phyloP scores from a whole-genome alignment of 805 yeast genomes.

The Tetrapisispora iriomotensis region DNA sequence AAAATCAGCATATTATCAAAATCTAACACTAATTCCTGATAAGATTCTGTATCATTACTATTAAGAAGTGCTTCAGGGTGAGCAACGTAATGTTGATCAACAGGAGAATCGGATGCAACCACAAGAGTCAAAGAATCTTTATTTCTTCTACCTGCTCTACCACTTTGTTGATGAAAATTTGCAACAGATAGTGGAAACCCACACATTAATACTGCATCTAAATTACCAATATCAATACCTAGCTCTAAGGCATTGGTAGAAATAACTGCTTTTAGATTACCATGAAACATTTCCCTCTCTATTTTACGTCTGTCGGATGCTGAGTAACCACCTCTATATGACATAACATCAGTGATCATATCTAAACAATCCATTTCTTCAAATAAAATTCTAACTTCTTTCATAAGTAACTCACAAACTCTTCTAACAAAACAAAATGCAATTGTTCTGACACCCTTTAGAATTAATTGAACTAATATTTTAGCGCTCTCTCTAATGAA shows the following conservation, averaged over 20 bases:
- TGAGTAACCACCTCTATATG: slow-evolving; percentile 92
- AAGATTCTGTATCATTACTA: slow-evolving; percentile 40
- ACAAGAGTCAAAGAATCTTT: slow-evolving; percentile 77
- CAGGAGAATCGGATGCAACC: slow-evolving; percentile 74
- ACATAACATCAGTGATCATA: slow-evolving; percentile 60
- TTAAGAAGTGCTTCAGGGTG: slow-evolving; percentile 32
- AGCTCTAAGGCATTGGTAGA: slow-evolving; percentile 94
- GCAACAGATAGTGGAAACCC: slow-evolving; percentile 88
- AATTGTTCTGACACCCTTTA: slow-evolving; percentile 63
- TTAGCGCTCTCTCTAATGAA: slow-evolving; percentile 71
- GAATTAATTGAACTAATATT: slow-evolving; percentile 54
- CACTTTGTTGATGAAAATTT: slow-evolving; percentile 90
- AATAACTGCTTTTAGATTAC: slow-evolving; percentile 73
- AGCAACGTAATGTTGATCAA: slow-evolving; percentile 73
- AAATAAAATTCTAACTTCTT: slow-evolving; percentile 57
- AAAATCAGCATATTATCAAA: slow-evolving; percentile 52
- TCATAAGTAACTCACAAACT: slow-evolving; percentile 80
- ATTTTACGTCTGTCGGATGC: slow-evolving; percentile 77
- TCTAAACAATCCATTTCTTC: slow-evolving; percentile 37
- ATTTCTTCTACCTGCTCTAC: slow-evolving; percentile 89
- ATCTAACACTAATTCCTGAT: slow-evolving; percentile 51
- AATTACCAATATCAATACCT: slow-evolving; percentile 88
- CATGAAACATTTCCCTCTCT: slow-evolving; percentile 84
- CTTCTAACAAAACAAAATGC: slow-evolving; percentile 83
- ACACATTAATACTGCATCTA: slow-evolving; percentile 85